Evolutionary conservation across 495 filamentous ascomycete genomes (phyloP).

Genomic region (Hypomontagnella submonticulosa): DNA sequence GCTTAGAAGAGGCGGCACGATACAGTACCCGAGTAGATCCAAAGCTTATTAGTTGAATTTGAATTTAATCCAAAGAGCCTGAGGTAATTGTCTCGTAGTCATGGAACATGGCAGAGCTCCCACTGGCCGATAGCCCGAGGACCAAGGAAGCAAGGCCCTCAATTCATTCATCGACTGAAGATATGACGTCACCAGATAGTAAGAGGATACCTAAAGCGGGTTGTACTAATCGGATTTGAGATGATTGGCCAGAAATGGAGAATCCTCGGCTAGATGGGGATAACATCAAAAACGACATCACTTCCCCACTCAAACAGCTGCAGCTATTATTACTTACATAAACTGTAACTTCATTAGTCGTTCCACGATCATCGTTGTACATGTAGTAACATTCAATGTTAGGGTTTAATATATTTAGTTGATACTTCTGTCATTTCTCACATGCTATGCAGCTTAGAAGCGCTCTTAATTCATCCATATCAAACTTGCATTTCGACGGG

Average conservation of each 20-base stretch:
- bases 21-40: constrained; percentile 13
- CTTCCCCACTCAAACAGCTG: constrained; percentile 28
- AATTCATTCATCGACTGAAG: constrained; percentile 20
- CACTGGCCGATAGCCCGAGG: constrained; percentile 35
- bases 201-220: constrained; percentile 21
- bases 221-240: constrained; percentile 12
- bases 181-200: constrained; percentile 40
- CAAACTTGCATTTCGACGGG: too few relatives aligned
- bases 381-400: neutral
- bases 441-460: too few relatives aligned
- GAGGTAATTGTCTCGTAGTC: constrained; percentile 41
- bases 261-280: constrained; percentile 28
- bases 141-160: constrained; percentile 16
- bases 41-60: constrained; percentile 17
- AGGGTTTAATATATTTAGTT: too few relatives aligned
- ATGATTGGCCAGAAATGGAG: constrained; percentile 26
- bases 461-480: too few relatives aligned
- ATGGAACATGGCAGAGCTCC: constrained; percentile 28
- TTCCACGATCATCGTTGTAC: neutral
- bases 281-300: constrained; percentile 36
- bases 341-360: neutral
- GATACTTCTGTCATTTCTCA: too few relatives aligned
- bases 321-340: constrained; percentile 26
- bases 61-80: constrained; percentile 20
- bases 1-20: constrained; percentile 1